Evolutionary conservation across 2,329 filamentous ascomycete genomes (phyloP), one percentile per base, ranked within the genome.

Genomic region (Hypoxylon sp.): DNA sequence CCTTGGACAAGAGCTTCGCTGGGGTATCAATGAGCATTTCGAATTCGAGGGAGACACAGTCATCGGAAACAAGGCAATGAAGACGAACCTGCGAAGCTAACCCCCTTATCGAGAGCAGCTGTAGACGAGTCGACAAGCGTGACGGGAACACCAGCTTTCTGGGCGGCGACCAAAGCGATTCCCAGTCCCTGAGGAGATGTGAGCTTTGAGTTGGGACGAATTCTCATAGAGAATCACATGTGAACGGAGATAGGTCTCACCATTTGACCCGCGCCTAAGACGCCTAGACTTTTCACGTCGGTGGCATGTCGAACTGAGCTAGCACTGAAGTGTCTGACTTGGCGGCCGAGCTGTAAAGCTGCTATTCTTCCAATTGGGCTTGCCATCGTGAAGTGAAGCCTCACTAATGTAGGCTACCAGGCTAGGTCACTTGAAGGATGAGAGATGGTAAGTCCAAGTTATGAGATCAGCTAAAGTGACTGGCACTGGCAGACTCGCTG

Each of bases 251-350:
- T 21, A 40, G 52, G 82, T 71, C 77, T 71, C 77, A 96, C 93
- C 93, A 98, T 97, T 75, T 98, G 95, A 23, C 95, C 95, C 49
- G 94, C 93, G 65, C 95, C 95, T 71, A 99, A 83, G 46, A 99
- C 94, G 71, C 94, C 95, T 37, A 99, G 79, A 66, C 85, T 89
- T 79, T 93, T 96, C 61, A 99, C 88, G 71, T 93, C 86, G 53
- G 88, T 86, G 59, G 85, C 86, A 68, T 79, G 72, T 38, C 83
- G 81, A 41, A 81, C 78, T 40, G 86, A 76, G 33, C 84, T 86
- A 27, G 87, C 87, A 79, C 89, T 93, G 78, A 96, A 96, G 69
- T 75, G 77, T 69, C 89, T 78, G 50, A 73, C 66, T 58, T 79
- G 78, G 50, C 76, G 73, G n/a, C 71, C 62, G 41, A 76, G 68